These are phyloP conservation scores for Hypoxylon fragiforme DNA, from an alignment of 495 filamentous ascomycete genomes.

Conservation along the genomic window DNA sequence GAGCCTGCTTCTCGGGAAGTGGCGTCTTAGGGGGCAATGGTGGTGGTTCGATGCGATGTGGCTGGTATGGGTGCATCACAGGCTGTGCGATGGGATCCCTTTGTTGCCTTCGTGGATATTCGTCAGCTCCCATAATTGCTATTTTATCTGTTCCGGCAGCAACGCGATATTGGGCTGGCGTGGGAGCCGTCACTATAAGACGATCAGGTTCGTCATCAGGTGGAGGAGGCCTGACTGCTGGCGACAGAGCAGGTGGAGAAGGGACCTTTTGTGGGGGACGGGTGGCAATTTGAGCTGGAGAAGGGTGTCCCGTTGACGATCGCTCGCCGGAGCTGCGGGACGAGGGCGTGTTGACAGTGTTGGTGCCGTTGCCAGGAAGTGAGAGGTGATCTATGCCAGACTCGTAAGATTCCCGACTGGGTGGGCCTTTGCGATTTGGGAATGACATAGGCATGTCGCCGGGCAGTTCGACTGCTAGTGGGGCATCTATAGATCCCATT, in stretches of 20 bases:
- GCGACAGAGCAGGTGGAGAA: slow-evolving; percentile 37
- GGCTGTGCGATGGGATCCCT: slow-evolving; percentile 35
- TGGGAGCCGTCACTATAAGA: slow-evolving; percentile 54
- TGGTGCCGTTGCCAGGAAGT: slow-evolving; percentile 30
- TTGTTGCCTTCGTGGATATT: slow-evolving; percentile 55
- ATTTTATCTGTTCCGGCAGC: slow-evolving; percentile 62
- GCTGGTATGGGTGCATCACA: slow-evolving; percentile 49
- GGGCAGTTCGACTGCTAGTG: slow-evolving; percentile 52
- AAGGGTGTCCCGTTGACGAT: slow-evolving; percentile 27
- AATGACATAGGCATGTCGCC: slow-evolving; percentile 46
- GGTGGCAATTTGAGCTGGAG: slow-evolving; percentile 41
- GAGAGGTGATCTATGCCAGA: slow-evolving; percentile 48
- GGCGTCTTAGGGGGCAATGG: slow-evolving; percentile 87
- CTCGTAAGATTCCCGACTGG: slow-evolving; percentile 52
- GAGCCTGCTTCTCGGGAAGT: slow-evolving; percentile 53
- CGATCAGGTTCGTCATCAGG: slow-evolving; percentile 50
- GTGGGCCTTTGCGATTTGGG: slow-evolving; percentile 36
- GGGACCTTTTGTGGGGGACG: slow-evolving; percentile 34
- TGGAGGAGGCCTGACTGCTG: slow-evolving; percentile 32
- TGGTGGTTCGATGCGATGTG: slow-evolving; percentile 61
- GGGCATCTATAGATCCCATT: slow-evolving; percentile 41
- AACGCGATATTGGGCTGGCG: slow-evolving; percentile 54
- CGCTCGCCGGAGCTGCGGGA: slow-evolving; percentile 49
- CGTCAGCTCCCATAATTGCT: slow-evolving; percentile 59
- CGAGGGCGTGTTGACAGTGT: slow-evolving; percentile 40